Base-by-base conservation (phyloP, 129 eudicot genomes). In the Centella asiatica region DNA sequence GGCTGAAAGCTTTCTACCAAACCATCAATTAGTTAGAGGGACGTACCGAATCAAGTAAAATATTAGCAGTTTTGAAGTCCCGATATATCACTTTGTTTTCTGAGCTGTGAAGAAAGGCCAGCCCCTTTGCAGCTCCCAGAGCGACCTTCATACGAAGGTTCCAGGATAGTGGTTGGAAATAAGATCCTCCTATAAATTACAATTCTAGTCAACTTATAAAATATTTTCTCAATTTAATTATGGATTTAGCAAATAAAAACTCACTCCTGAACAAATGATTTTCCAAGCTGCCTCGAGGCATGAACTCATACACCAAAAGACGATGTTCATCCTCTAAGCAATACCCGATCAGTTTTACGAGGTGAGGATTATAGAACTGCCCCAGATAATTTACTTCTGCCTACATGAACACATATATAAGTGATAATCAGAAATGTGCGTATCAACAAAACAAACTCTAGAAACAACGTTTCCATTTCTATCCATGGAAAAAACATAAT, bases 201-300 rank as follows among this genome's bases (percentile, higher is more conserved):
- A 39, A 58, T n/a, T 31, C 23, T n/a, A 20, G 19, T 58, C 31
- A 58, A 31, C 12, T 58, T 29, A 33, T 13, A 20, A 58, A 58
- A 22, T 53, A 24, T 7, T 31, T 53, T 53, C 4, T 34, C 11
- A 34, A 11, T 34, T 32, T 19, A 11, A 34, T 19, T 57, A 18
- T 33, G 27, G 27, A 57, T 3, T 11, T 4, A 6, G 63, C 27
- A 34, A 19, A 19, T 58, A 58, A 58, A 29, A 58, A 77, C 93
- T 79, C 68, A 90, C 97, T 80, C 77, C 95, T 77, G 68, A 90
- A 90, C 53, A 90, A 64, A 60, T 90, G 97, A 61, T 90, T 90
- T 65, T 90, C 97, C 69, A 90, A 83, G 81, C 97, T 86, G 33
- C 97, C 97, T 33, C 95, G 77, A 53, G 95, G 89, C 97, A 90